Evolutionary conservation across 106 monocot species (phyloP).

Genomic region (Platanthera zijinensis): DNA sequence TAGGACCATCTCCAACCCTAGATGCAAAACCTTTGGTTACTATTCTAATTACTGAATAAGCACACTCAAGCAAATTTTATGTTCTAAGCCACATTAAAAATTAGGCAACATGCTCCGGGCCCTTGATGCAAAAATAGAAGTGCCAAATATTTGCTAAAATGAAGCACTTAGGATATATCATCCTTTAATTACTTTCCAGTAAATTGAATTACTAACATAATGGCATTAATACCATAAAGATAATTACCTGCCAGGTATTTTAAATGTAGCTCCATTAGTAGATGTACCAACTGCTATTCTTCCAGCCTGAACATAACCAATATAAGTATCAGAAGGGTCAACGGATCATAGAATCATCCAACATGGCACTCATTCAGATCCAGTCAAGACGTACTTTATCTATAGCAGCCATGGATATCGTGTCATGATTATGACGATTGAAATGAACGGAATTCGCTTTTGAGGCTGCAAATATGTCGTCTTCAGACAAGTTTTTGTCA

Average conservation of each 20-base stretch:
- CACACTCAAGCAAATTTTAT: not conserved
- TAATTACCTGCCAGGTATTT: conserved; percentile 77
- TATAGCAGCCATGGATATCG: conserved; percentile 93
- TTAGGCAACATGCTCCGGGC: not conserved
- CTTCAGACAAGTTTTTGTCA: not conserved
- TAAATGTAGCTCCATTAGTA: conserved; percentile 94
- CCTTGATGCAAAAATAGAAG: not conserved
- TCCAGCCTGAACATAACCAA: conserved; percentile 40
- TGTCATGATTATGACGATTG: conserved; percentile 57
- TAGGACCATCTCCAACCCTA: conserved; percentile 96
- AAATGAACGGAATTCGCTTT: conserved; percentile 16
- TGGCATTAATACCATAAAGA: not conserved
- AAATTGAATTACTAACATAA: not conserved
- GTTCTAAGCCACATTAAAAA: not conserved
- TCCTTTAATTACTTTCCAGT: not conserved
- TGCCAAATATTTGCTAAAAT: not conserved
- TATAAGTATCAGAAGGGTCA: not conserved
- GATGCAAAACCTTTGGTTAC: conserved; percentile 5
- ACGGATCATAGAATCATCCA: not conserved
- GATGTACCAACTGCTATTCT: conserved; percentile 88
- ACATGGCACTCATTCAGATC: not conserved
- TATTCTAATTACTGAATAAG: not conserved
- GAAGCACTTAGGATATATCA: not conserved
- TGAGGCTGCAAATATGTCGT: not conserved
- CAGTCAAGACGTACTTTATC: conserved; percentile 42